Base-by-base conservation (phyloP, 306 rosid species). In the Castanea crenata region DNA sequence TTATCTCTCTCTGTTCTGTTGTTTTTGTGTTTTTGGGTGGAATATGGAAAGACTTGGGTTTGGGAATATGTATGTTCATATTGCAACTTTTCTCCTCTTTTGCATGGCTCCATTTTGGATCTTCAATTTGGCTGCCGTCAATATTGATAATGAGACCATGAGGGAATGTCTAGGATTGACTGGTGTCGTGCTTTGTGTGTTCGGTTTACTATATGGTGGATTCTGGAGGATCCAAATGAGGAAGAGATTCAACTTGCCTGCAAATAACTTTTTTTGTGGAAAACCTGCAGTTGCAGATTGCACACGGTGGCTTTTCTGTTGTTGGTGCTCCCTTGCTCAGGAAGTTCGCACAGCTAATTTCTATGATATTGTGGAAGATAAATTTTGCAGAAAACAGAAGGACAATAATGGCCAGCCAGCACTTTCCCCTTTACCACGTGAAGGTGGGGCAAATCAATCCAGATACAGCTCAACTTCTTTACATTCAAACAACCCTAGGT, bases 211-310 rank as follows among this genome's bases (percentile, higher is more conserved):
- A 61, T 85, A 89, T 68, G 89, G 92, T 19, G 89, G 89, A n/a
- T 87, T 78, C 57, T 89, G 92, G 92, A 85, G 89, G 83, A 89
- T 85, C 78, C 88, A 87, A 79, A 89, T 85, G 83, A 81, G 92
- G 82, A 80, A 81, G 55, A 87, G 84, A 52, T 89, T 85, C 74
- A 81, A 85, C 46, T 75, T 87, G 77, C 88, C 87, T 0, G 71
- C 80, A 5, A 85, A 87, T 84, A 65, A 76, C 65, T 41, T 71
- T 18, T 83, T 81, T 54, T 82, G 86, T 72, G 87, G 86, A 61
- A 83, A 81, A 32, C 90, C 84, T 78, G 84, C 79, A 52, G 73
- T 83, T 59, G 78, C 80, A 38, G 89, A 89, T 74, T 89, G 82
- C 76, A 74, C 79, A 6, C 86, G 80, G 41, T 89, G 92, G 90